These are phyloP conservation scores for Rusavskia elegans DNA, from an alignment of 495 filamentous ascomycete species.

Conservation along the genomic window DNA sequence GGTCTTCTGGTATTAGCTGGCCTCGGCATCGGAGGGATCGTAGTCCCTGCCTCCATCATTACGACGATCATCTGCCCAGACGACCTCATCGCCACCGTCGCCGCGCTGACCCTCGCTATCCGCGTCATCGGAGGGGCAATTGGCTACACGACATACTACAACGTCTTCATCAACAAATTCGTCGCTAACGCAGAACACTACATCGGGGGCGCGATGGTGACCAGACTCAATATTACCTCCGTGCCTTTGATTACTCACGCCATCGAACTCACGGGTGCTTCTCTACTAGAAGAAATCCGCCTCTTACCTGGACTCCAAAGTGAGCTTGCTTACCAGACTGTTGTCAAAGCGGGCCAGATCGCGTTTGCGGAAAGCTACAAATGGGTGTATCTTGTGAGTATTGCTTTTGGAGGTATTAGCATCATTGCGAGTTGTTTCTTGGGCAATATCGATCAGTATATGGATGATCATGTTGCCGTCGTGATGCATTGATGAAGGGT, in stretches of 20 bases:
- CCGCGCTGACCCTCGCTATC: constrained; percentile 57
- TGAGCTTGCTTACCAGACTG: constrained; percentile 33
- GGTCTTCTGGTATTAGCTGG: constrained; percentile 46
- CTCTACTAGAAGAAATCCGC: constrained; percentile 34
- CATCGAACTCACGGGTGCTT: constrained; percentile 40
- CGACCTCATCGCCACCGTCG: constrained; percentile 58
- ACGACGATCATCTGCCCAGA: constrained; percentile 59
- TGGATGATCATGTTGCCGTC: constrained; percentile 55
- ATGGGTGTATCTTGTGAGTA: constrained; percentile 51
- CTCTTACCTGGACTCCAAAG: constrained; percentile 40
- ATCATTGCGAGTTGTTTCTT: constrained; percentile 47
- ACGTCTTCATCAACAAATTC: constrained; percentile 55
- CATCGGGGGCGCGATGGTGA: constrained; percentile 37
- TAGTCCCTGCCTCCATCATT: constrained; percentile 55
- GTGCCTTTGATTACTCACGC: constrained; percentile 19
- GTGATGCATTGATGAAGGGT: constrained; percentile 28
- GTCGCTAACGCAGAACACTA: constrained; percentile 31
- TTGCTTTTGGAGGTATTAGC: constrained; percentile 49
- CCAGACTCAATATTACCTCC: constrained; percentile 37
- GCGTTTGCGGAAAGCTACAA: constrained; percentile 49
- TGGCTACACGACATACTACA: constrained; percentile 63
- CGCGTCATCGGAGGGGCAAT: constrained; percentile 56
- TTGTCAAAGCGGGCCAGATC: constrained; percentile 45
- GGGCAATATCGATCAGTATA: constrained; percentile 46
- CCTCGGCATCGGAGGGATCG: constrained; percentile 57